Evolutionary conservation across 2,329 filamentous ascomycete genomes (phyloP).

Genomic region (Alternaria conjuncta): DNA sequence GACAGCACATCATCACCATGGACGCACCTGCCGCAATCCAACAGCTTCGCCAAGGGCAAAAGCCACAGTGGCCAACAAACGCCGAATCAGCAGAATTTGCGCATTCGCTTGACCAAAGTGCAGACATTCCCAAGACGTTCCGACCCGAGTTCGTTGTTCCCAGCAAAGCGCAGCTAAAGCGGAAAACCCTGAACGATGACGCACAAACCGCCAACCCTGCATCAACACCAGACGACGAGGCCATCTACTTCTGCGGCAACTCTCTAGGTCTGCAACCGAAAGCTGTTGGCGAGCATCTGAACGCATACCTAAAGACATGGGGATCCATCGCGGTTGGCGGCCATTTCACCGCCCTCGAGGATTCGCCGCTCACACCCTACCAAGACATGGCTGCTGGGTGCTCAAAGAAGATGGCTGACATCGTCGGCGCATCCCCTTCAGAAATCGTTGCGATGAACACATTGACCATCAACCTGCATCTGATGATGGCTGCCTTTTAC

Average conservation of each 20-base stretch:
- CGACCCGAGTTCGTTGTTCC: conserved; percentile 78
- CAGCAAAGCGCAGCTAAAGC: conserved; percentile 72
- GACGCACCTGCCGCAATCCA: conserved; percentile 29
- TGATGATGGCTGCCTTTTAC: conserved; percentile 88
- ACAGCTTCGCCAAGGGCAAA: conserved; percentile 38
- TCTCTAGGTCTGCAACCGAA: conserved; percentile 84
- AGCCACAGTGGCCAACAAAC: conserved; percentile 35
- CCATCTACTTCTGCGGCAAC: conserved; percentile 87
- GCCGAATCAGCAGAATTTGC: conserved; percentile 34
- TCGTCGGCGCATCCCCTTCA: conserved; percentile 73
- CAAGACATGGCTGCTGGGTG: conserved; percentile 79
- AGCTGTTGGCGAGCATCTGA: conserved; percentile 68
- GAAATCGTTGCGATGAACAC: conserved; percentile 91
- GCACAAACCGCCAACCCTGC: conserved; percentile 29
- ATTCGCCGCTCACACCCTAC: conserved; percentile 75
- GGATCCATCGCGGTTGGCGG: conserved; percentile 81
- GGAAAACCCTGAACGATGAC: conserved; percentile 58
- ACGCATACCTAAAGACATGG: conserved; percentile 81
- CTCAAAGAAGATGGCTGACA: conserved; percentile 69
- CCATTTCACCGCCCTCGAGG: conserved; percentile 73
- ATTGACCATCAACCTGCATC: conserved; percentile 78
- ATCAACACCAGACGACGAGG: conserved; percentile 51
- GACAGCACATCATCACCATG: conserved; percentile 25
- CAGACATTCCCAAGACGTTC: conserved; percentile 46
- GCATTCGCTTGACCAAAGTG: conserved; percentile 33